A percentile compares a stretch with the other conserved stretches of the same genome.
Conservation (phyloP, 106 monocot species). For the Allium sativum region DNA sequence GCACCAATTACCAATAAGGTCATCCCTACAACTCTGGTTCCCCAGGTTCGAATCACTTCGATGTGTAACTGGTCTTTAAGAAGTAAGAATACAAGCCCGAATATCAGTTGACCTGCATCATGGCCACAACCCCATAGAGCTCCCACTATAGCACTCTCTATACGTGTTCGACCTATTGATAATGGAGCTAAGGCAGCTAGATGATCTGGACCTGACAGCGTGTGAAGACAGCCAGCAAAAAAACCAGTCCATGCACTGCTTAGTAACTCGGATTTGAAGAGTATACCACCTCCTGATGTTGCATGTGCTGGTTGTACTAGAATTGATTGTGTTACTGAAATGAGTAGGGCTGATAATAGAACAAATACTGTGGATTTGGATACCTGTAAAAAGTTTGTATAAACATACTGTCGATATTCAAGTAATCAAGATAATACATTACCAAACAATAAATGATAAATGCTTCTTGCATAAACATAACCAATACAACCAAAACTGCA, state of each 20-base stretch:
- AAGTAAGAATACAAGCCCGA: constrained; percentile 76
- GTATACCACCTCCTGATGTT: constrained; percentile 23
- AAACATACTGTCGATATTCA: too few relatives aligned
- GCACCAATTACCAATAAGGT: constrained; percentile 77
- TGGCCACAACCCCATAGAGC: constrained; percentile 99
- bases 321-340: constrained; percentile 22
- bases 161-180: constrained; percentile 69
- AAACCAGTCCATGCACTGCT: constrained; percentile 88
- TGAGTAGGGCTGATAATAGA: constrained; percentile 15
- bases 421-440: too few relatives aligned
- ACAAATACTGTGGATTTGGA: constrained; percentile 13
- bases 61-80: constrained; percentile 90
- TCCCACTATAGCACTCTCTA: constrained; percentile 86
- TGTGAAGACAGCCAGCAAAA: constrained; percentile 93
- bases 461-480: too few relatives aligned
- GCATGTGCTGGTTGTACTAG: constrained; percentile 29
- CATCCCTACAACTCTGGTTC: constrained; percentile 78
- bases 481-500: too few relatives aligned
- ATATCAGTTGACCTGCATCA: constrained; percentile 88
- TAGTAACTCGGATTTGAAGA: constrained; percentile 50
- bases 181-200: constrained; percentile 87
- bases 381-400: constrained; percentile 16
- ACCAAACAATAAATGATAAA: too few relatives aligned
- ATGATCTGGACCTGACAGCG: constrained; percentile 93
- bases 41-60: constrained; percentile 79